Evolutionary conservation across 1,139 yeast species (phyloP), one percentile per base, ranked within the genome.

Genomic region (Blastobotrys proliferans): DNA sequence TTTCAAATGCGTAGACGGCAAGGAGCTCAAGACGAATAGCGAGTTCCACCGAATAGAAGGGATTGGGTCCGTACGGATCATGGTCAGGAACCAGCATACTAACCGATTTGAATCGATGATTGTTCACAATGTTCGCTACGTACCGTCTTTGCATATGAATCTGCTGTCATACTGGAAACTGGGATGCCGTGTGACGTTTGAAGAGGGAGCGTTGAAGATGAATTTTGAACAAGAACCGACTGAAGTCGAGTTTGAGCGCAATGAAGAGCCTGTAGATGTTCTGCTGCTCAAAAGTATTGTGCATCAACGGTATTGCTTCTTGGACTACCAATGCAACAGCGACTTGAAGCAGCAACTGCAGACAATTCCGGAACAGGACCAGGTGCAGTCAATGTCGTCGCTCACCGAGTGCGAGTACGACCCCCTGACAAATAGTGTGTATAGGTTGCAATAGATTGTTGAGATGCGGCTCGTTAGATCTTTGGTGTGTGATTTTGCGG

Each of bases 61-160:
- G 4, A 25, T 44, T 4, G 47, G 47, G n/a, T 21, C 33, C 2
- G 47, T 44, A 6, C 14, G 21, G 17, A 33, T 33, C 16, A 16
- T 11, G 26, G 25, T 38, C 25, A 14, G 42, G 17, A 39, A 38
- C 21, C 33, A 33, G 32, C 22, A n/a, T 22, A 34, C 40, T 8
- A 35, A 38, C 27, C 20, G 20, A 18, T 33, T 34, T 11, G 35
- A 41, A 6, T 20, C 21, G 5, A 13, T 44, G 18, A 31, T 34
- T 13, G 33, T 46, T 33, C n/a, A 35, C 3, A 40, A 39, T 4
- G 45, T 44, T 3, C 33, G 35, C 20, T 46, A 44, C 25, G 39
- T 46, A 20, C 50, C 50, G 1, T 36, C 40, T 8, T 16, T 37
- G n/a, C 16, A 22, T 2, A 29, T 42, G 41, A 46, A 46, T 19